These are phyloP conservation scores for Calonectria henricotiae DNA, from an alignment of 2,329 filamentous ascomycete genomes.

Conservation along the genomic window DNA sequence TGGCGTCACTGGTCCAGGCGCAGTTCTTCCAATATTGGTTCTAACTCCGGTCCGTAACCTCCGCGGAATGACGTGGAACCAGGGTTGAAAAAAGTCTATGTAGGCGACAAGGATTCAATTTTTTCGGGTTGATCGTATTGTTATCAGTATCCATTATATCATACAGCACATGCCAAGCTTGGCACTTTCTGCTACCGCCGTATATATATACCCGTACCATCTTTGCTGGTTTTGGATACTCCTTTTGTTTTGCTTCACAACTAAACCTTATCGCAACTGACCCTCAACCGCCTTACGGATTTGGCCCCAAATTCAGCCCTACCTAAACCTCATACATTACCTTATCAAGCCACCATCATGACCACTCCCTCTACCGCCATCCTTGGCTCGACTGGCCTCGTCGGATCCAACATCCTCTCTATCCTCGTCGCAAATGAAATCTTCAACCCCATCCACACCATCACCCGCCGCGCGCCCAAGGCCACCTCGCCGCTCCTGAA, in stretches of 20 bases:
- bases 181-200: not conserved
- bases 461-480: conserved; percentile 77
- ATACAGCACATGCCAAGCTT: not conserved
- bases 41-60: not conserved
- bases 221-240: conserved; percentile 12
- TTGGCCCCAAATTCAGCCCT: not conserved
- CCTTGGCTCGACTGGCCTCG: conserved; percentile 78
- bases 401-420: conserved; percentile 82
- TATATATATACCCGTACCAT: conserved; percentile 5
- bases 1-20: conserved; percentile 18
- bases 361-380: conserved; percentile 66
- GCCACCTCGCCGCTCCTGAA: conserved; percentile 74
- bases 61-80: conserved; percentile 14
- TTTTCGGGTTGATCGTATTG: conserved; percentile 3
- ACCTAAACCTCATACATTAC: conserved; percentile 1
- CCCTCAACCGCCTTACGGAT: not conserved
- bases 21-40: not conserved
- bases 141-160: not conserved
- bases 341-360: conserved; percentile 37
- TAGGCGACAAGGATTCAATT: not conserved
- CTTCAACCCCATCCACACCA: conserved; percentile 73
- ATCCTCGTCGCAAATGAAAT: conserved; percentile 72
- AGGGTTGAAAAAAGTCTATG: not conserved
- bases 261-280: conserved; percentile 12
- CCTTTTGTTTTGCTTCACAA: conserved; percentile 5